Percentiles rank a stretch among this genome's conserved stretches.
Evolutionary conservation across 2,329 filamentous ascomycete species (phyloP).

Genomic region (Colletotrichum orbiculare): DNA sequence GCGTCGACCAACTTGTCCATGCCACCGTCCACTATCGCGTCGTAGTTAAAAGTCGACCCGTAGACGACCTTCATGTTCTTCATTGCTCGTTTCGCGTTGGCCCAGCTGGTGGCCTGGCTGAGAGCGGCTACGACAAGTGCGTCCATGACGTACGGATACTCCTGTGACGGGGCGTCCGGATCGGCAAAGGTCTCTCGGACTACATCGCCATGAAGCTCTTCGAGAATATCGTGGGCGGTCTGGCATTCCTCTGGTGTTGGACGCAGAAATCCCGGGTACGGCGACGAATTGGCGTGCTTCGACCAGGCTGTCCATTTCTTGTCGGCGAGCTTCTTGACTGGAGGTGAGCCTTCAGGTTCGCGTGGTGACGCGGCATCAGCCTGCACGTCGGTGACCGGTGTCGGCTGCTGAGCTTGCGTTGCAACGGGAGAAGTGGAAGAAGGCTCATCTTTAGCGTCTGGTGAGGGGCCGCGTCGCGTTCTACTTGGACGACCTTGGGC

Average conservation of each 20-base stretch:
- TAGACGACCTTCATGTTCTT: slow-evolving; percentile 19
- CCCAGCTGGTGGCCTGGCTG: slow-evolving; percentile 21
- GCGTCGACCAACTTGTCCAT: slow-evolving; percentile 15
- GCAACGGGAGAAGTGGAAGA: background rate
- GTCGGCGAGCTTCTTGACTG: background rate
- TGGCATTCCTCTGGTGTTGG: slow-evolving; percentile 9
- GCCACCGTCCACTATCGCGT: slow-evolving; percentile 13
- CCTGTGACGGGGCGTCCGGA: background rate
- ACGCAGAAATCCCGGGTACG: slow-evolving; percentile 6
- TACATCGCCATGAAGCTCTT: slow-evolving; percentile 13
- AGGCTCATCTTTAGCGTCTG: background rate
- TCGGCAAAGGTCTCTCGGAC: slow-evolving; percentile 16
- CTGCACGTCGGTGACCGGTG: background rate
- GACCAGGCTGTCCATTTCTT: slow-evolving; percentile 17
- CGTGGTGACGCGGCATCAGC: background rate
- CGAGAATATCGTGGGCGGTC: slow-evolving; percentile 1
- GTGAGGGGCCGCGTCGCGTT: background rate
- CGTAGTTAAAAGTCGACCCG: slow-evolving; percentile 20
- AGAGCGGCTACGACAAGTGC: slow-evolving; percentile 27
- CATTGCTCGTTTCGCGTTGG: slow-evolving; percentile 27
- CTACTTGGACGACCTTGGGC: background rate
- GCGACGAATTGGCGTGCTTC: slow-evolving; percentile 3
- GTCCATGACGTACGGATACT: slow-evolving; percentile 15
- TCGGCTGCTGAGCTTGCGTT: background rate
- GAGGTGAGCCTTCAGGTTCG: background rate